phyloP scores from a whole-genome alignment of 371 early-diverging fungal species.

The Mortierella sp. region DNA sequence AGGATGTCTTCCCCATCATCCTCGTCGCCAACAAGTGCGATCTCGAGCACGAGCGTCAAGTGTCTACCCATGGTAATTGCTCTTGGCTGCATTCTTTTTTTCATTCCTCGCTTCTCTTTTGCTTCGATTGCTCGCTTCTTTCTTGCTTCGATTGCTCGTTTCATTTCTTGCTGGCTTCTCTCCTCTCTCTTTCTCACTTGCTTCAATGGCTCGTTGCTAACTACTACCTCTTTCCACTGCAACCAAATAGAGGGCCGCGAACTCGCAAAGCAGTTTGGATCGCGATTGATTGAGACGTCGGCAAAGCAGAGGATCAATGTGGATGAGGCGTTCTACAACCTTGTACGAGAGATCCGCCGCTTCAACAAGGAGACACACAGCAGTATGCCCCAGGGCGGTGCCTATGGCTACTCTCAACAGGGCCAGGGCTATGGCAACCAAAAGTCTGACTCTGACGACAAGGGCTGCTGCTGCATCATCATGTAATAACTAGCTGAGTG shows the following conservation, averaged over 20 bases:
- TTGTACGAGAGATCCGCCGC: conserved; percentile 89
- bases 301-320: conserved; percentile 94
- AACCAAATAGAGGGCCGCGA: conserved; percentile 79
- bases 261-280: conserved; percentile 82
- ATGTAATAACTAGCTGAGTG: conserved; percentile 42
- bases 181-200: too few species aligned
- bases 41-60: conserved; percentile 83
- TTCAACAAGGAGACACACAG: conserved; percentile 73
- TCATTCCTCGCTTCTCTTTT: neutral
- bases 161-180: neutral
- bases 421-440: conserved; percentile 60
- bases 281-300: conserved; percentile 92
- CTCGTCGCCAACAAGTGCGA: conserved; percentile 97
- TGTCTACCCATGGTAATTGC: conserved; percentile 70
- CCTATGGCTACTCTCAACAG: conserved; percentile 51
- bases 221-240: neutral
- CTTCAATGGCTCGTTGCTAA: neutral
- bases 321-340: conserved; percentile 89
- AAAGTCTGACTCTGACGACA: conserved; percentile 48
- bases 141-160: neutral
- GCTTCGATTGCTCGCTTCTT: neutral
- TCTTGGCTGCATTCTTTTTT: neutral
- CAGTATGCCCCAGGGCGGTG: conserved; percentile 47
- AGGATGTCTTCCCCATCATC: conserved; percentile 87
- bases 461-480: conserved; percentile 62